Evolutionary conservation across 352 stramenopile genomes (phyloP).

Genomic region (Phytophthora melonis): DNA sequence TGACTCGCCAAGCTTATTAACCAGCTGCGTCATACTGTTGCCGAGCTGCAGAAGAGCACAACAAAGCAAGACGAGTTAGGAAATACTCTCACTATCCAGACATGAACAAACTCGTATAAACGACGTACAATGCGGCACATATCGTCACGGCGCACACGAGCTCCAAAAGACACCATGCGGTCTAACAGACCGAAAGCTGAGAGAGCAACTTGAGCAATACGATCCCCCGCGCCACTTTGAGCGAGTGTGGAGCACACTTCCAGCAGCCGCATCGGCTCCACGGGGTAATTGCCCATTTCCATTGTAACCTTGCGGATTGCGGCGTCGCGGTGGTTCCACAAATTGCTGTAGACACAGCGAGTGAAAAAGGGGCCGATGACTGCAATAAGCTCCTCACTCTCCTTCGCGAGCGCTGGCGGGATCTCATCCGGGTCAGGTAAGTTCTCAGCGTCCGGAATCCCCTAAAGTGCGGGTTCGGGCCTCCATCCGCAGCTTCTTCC

Average conservation of each 20-base stretch:
- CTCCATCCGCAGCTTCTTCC: slow-evolving; percentile 22
- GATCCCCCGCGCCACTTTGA: slow-evolving; percentile 76
- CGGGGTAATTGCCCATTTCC: slow-evolving; percentile 66
- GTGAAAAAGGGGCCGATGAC: slow-evolving; percentile 84
- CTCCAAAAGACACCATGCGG: slow-evolving; percentile 60
- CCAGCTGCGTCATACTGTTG: slow-evolving; percentile 80
- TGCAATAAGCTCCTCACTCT: slow-evolving; percentile 79
- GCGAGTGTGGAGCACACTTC: slow-evolving; percentile 74
- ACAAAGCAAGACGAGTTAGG: background rate
- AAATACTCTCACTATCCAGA: background rate
- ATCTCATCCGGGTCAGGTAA: slow-evolving; percentile 81
- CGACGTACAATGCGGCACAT: slow-evolving; percentile 75
- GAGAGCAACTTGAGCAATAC: slow-evolving; percentile 79
- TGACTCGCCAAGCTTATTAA: slow-evolving; percentile 81
- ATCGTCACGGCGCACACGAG: slow-evolving; percentile 60
- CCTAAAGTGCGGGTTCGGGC: slow-evolving; percentile 61
- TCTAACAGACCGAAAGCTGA: slow-evolving; percentile 79
- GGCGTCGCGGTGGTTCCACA: slow-evolving; percentile 88
- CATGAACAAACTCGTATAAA: background rate
- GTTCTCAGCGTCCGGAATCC: slow-evolving; percentile 74
- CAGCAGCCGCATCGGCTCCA: slow-evolving; percentile 58
- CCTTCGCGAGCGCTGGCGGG: slow-evolving; percentile 68
- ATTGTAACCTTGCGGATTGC: slow-evolving; percentile 88
- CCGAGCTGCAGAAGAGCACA: slow-evolving; percentile 50
- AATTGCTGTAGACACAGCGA: slow-evolving; percentile 87